Evolutionary conservation across 805 yeast genomes (phyloP).

Genomic region (Metschnikowia baotianmanensis): DNA sequence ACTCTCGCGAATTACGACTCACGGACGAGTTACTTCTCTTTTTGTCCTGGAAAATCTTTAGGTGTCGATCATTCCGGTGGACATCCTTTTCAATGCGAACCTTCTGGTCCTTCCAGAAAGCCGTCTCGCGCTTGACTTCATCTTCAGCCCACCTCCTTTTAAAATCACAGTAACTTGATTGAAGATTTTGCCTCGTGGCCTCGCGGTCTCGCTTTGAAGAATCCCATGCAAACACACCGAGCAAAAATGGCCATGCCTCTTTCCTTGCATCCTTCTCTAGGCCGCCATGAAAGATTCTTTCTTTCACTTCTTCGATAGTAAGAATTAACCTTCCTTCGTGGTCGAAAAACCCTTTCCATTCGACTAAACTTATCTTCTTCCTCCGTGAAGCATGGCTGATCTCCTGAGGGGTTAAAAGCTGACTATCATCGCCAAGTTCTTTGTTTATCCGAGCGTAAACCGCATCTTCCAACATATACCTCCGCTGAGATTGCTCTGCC

Average conservation of each 20-base stretch:
- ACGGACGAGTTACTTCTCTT: slow-evolving; percentile 30
- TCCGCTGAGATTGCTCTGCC: slow-evolving; percentile 60
- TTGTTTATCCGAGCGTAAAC: slow-evolving; percentile 53
- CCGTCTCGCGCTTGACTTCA: slow-evolving; percentile 47
- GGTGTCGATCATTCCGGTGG: slow-evolving; percentile 81
- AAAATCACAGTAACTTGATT: slow-evolving; percentile 59
- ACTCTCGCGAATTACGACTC: slow-evolving; percentile 10
- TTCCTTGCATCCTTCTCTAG: slow-evolving; percentile 54
- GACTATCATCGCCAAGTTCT: slow-evolving; percentile 51
- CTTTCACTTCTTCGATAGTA: slow-evolving; percentile 77
- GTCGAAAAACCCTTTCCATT: slow-evolving; percentile 88
- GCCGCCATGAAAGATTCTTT: slow-evolving; percentile 89
- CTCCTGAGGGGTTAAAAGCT: slow-evolving; percentile 57
- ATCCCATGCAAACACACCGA: slow-evolving; percentile 89
- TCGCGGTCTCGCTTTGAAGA: slow-evolving; percentile 67
- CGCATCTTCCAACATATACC: slow-evolving; percentile 55
- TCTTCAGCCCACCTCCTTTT: slow-evolving; percentile 68
- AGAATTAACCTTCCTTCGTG: slow-evolving; percentile 66
- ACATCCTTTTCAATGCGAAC: slow-evolving; percentile 91
- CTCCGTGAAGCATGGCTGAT: slow-evolving; percentile 61
- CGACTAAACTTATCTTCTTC: slow-evolving; percentile 62
- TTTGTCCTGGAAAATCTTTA: slow-evolving; percentile 55
- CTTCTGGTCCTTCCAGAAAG: slow-evolving; percentile 86
- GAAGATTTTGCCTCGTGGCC: slow-evolving; percentile 53
- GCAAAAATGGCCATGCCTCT: slow-evolving; percentile 83